Base-by-base conservation (phyloP, 1,284 basidiomycete genomes). In the Somion occarium region DNA sequence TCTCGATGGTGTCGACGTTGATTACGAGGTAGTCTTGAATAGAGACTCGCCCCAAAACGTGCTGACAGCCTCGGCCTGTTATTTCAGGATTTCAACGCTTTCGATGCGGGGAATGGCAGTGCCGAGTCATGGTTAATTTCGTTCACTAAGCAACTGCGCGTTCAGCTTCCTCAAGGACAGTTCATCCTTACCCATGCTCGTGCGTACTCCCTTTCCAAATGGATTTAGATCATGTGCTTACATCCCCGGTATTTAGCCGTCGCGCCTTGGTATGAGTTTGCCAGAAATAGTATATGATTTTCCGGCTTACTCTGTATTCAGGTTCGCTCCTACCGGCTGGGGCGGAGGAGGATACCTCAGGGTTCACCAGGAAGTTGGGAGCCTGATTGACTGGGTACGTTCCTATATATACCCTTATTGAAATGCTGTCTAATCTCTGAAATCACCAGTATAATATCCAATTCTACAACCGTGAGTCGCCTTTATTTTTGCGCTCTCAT, bases 381-480 rank as follows among this genome's bases (percentile, higher is more conserved):
- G 61, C 57, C 58, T 65, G 44, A 71, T 71, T 51, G 69, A 71
- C 52, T 71, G 69, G 69, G 68, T 69, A 53, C 41, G 67, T 53
- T 1, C n/a, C 48, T 53, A 25, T 7, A 39, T 13, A 44, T 22
- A 5, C 18, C 24, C 12, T 22, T 7, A 34, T 34, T 34, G 30
- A 7, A 34, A 34, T 34, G 7, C 30, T 34, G 30, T 7, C 15
- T 7, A 7, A 15, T 7, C 7, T 15, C 15, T 7, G 30, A 34
- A 34, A 7, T 34, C 30, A 7, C 30, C 55, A 71, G 74, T 78
- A 77, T 59, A 78, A 77, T 54, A 48, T 53, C 15, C 61, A 83
- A 74, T 84, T 84, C 66, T 84, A 85, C 63, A 84, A 85, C 61
- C 82, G 82, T 82, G 54, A 57, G 73, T 65, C 19, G 12, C 18